A percentile compares a stretch with the other conserved stretches of the same genome.
Conservation (phyloP, 257 asterid genomes). For the Jacaranda mimosifolia region DNA sequence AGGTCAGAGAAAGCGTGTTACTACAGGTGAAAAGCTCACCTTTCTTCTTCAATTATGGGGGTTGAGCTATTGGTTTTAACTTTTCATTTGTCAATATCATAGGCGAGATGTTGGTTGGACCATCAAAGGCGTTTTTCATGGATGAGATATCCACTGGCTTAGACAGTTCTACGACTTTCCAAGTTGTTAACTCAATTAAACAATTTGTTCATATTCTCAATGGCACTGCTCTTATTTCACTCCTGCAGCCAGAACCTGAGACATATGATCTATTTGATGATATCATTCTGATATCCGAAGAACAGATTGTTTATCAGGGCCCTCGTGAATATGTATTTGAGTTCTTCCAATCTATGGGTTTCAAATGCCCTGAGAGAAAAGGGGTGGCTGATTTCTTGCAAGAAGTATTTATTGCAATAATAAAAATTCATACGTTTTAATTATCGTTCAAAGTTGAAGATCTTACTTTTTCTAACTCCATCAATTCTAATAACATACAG, state of each 20-base stretch:
- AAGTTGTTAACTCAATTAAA: conserved; percentile 42
- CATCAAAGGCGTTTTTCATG: conserved; percentile 47
- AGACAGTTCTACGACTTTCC: conserved; percentile 52
- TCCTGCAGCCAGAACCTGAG: conserved; percentile 54
- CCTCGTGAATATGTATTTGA: conserved; percentile 47
- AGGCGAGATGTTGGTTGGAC: conserved; percentile 57
- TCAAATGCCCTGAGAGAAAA: conserved; percentile 49
- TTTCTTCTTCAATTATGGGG: background rate
- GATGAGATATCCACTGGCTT: conserved; percentile 54
- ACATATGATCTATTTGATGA: conserved; percentile 46
- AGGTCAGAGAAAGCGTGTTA: conserved; percentile 49
- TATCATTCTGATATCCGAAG: conserved; percentile 43
- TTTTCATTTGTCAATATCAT: background rate
- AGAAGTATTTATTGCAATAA: conserved; percentile 38
- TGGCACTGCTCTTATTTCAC: conserved; percentile 48
- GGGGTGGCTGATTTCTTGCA: conserved; percentile 55
- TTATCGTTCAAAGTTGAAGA: background rate
- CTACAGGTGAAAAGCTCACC: conserved; percentile 36
- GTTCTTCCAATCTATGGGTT: conserved; percentile 49
- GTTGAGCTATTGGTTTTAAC: background rate
- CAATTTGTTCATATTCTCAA: conserved; percentile 47
- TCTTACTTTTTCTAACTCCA: background rate
- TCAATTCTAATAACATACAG: conserved; percentile 21
- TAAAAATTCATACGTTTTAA: background rate
- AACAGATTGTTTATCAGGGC: conserved; percentile 47